phyloP scores from a whole-genome alignment of 2,329 filamentous ascomycete species.

The Allantophomopsis cytisporea region DNA sequence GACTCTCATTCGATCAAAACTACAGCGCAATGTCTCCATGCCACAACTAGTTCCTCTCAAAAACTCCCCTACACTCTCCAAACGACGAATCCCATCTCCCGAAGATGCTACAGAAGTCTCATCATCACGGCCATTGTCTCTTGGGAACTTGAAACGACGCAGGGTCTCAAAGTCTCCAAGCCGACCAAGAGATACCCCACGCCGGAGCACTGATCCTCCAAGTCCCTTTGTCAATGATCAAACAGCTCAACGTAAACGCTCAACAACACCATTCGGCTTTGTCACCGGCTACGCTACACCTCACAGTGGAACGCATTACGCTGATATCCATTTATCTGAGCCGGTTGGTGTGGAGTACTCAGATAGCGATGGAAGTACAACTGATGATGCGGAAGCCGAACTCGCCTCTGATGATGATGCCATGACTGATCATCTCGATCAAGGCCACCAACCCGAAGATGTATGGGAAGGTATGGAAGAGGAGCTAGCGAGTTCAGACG shows the following conservation, averaged over 20 bases:
- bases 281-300: constrained; percentile 55
- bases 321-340: constrained; percentile 6
- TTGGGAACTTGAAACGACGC: constrained; percentile 11
- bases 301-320: constrained; percentile 44
- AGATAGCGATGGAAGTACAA: constrained; percentile 7
- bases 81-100: constrained; percentile 32
- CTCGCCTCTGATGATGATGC: constrained; percentile 14
- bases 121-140: constrained; percentile 3
- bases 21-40: constrained; percentile 38
- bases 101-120: constrained; percentile 14
- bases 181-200: constrained; percentile 35
- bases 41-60: constrained; percentile 26
- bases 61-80: constrained; percentile 22
- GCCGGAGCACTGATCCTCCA: constrained; percentile 29
- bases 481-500: background rate
- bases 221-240: constrained; percentile 13
- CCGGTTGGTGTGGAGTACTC: constrained; percentile 3
- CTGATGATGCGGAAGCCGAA: constrained; percentile 11
- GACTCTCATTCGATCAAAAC: constrained; percentile 24
- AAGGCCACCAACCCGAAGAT: constrained; percentile 15
- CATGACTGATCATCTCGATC: constrained; percentile 9
- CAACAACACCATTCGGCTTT: constrained; percentile 44
- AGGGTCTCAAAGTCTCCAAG: constrained; percentile 42
- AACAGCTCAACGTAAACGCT: constrained; percentile 15
- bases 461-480: constrained; percentile 4